phyloP scores from a whole-genome alignment of 345 rosid genomes.

The Pelargonium nanum region DNA sequence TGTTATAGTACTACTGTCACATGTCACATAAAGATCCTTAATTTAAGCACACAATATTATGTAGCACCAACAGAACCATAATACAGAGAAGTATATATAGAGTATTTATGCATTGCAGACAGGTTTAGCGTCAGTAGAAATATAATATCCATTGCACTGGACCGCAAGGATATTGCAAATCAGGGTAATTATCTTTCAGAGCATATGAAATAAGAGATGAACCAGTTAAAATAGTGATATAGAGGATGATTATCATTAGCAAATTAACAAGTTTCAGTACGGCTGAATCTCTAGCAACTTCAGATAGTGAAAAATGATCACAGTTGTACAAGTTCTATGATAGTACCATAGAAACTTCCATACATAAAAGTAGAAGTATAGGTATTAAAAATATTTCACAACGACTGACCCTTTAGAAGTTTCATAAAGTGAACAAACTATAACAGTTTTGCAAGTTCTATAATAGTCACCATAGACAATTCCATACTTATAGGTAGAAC shows the following conservation, averaged over 20 bases:
- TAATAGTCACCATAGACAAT: slow-evolving; percentile 1
- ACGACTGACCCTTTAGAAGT: background rate
- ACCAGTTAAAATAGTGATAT: background rate
- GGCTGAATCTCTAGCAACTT: no score
- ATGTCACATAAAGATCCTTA: no score
- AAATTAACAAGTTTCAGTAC: no score
- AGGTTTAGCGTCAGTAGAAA: no score
- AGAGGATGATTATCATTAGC: background rate
- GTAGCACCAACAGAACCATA: background rate
- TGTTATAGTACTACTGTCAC: no score
- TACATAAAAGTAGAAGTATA: no score
- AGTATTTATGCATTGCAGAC: background rate
- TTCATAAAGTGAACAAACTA: background rate
- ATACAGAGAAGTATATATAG: background rate
- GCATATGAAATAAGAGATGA: background rate
- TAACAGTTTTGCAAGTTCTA: background rate
- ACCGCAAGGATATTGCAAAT: background rate
- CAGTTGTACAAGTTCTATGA: no score
- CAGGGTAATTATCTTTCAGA: background rate
- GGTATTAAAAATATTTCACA: no score
- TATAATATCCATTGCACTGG: background rate
- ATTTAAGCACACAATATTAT: background rate
- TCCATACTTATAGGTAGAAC: slow-evolving; percentile 38
- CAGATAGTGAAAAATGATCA: no score
- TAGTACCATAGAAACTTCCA: no score